Evolutionary conservation across 345 rosid species (phyloP).

Genomic region (Leavenworthia alabamica): DNA sequence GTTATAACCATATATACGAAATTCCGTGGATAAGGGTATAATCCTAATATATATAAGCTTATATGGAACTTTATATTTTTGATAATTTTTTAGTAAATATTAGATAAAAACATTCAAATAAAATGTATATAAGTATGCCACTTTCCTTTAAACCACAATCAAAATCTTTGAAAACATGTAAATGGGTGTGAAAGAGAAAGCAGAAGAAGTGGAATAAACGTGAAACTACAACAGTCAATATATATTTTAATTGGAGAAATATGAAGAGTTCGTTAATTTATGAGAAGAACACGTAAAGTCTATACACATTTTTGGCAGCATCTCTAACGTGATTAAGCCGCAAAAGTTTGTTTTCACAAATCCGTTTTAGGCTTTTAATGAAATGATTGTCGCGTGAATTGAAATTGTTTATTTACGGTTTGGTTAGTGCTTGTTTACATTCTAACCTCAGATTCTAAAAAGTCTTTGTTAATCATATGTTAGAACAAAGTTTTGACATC

Average conservation of each 20-base stretch:
- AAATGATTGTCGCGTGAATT: background rate
- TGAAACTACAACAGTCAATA: slow-evolving; percentile 19
- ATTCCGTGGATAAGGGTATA: too few species aligned
- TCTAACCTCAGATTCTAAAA: too few species aligned
- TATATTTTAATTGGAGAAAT: slow-evolving; percentile 2
- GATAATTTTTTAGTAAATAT: background rate
- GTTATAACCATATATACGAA: too few species aligned
- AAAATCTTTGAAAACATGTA: background rate
- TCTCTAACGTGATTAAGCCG: slow-evolving; percentile 21
- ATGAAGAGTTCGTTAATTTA: slow-evolving; percentile 20
- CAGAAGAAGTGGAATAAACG: slow-evolving; percentile 1
- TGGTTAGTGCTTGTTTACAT: background rate
- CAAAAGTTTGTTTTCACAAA: background rate
- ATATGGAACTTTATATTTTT: too few species aligned
- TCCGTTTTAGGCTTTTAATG: background rate
- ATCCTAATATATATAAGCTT: too few species aligned
- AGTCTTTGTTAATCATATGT: background rate
- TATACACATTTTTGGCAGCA: slow-evolving; percentile 11
- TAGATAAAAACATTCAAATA: background rate
- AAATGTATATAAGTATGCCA: background rate
- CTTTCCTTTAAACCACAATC: background rate
- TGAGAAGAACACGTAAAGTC: slow-evolving; percentile 24
- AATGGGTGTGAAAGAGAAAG: slow-evolving; percentile 11
- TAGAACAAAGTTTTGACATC: background rate
- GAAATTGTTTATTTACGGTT: background rate